Percentiles rank a stretch among this genome's conserved stretches.
Evolutionary conservation across 192 early-diverging fungal species (phyloP).

Genomic region (Chytriomyces hyalinus): DNA sequence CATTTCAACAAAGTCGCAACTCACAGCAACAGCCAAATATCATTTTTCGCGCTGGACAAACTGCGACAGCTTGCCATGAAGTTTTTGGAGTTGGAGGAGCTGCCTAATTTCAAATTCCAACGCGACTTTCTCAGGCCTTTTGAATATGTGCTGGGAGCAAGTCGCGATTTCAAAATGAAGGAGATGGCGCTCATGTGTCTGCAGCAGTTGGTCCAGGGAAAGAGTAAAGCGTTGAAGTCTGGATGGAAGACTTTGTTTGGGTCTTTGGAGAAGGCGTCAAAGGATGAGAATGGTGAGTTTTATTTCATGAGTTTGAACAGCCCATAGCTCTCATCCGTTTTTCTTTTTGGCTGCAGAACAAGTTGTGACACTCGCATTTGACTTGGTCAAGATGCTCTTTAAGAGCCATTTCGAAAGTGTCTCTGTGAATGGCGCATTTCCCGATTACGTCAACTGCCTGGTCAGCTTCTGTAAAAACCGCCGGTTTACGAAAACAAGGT

Average conservation of each 20-base stretch:
- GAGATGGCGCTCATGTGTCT: constrained; percentile 60
- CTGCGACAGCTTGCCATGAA: constrained; percentile 93
- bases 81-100: constrained; percentile 94
- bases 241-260: constrained; percentile 64
- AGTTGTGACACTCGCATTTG: constrained; percentile 74
- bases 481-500: constrained; percentile 71
- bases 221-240: constrained; percentile 54
- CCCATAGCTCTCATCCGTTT: constrained; percentile 52
- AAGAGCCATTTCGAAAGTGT: constrained; percentile 69
- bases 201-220: constrained; percentile 62
- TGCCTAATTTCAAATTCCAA: constrained; percentile 95
- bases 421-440: constrained; percentile 55
- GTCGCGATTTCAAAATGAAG: constrained; percentile 84
- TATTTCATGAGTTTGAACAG: constrained; percentile 41
- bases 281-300: constrained; percentile 49
- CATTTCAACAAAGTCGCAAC: constrained; percentile 90
- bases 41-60: constrained; percentile 90
- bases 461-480: constrained; percentile 71
- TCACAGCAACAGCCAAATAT: constrained; percentile 82
- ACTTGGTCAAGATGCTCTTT: constrained; percentile 66
- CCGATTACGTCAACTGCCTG: constrained; percentile 54
- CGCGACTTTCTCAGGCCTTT: constrained; percentile 94
- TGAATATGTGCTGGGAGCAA: constrained; percentile 73
- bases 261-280: constrained; percentile 65
- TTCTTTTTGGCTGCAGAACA: constrained; percentile 50